Base-by-base conservation (phyloP, 129 eudicot species). In the Dittrichia graveolens region DNA sequence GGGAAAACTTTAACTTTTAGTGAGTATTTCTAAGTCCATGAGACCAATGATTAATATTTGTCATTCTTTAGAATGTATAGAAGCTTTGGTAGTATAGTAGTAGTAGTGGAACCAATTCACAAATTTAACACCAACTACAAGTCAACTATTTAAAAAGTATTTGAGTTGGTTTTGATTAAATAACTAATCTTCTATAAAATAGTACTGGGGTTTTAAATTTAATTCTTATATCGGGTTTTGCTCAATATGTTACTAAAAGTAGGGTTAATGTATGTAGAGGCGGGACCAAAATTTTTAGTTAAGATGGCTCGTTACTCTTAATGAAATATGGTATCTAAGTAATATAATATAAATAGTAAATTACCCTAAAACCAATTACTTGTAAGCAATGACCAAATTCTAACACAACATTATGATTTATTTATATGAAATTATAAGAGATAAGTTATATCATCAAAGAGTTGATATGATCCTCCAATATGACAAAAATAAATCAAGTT, bases 21-120 rank as follows among this genome's bases (percentile, higher is more conserved):
- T 57, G 61, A 45, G 78, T 50, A 50, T 45, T 65, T 57, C 49
- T 1, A 75, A 53, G 81, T 70, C 81, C 53, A 75, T 2, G 73
- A 62, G 56, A 10, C 70, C 53, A 81, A 70, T 71, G 71, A 81
- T 76, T 78, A 76, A 71, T 71, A 9, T 55, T 63, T 81, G 57
- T 42, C 72, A 69, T 65, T 69, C 45, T 52, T 45, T 40, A 57
- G 79, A 80, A 65, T 39, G 67, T 54, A 61, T 35, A 50, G 47
- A 61, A 71, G 38, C 19, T 45, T 52, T 69, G 71, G 50, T 42
- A 35, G 65, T 60, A 14, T 72, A 45, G 11, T 37, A 58, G 81
- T 60, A 77, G 71, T 60, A 40, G 76, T 69, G 65, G 70, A 77
- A 60, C 76, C 71, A 70, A 48, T 77, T 61, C 81, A 69, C 71